A percentile compares a stretch with the other conserved stretches of the same genome.
These are phyloP conservation scores for Andrographis paniculata DNA, from an alignment of 305 asterid genomes.

Conservation along the genomic window DNA sequence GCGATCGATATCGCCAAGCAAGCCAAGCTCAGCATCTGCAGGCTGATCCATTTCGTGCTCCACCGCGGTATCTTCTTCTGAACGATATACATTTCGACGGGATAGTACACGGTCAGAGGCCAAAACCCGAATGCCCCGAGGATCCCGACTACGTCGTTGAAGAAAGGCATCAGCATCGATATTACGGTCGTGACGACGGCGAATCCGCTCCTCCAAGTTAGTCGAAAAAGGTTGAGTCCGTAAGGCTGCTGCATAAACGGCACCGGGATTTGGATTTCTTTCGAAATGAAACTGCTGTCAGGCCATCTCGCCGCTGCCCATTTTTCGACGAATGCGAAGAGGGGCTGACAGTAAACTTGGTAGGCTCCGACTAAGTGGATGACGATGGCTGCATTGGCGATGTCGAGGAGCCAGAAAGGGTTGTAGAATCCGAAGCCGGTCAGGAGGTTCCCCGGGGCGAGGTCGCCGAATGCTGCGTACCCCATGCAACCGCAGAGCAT, in stretches of 20 bases:
- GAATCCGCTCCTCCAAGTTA: slow-evolving; percentile 40
- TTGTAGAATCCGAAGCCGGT: slow-evolving; percentile 66
- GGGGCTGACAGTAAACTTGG: slow-evolving; percentile 56
- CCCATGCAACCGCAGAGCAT: slow-evolving; percentile 48
- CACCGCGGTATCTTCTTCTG: slow-evolving; percentile 39
- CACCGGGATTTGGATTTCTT: slow-evolving; percentile 18
- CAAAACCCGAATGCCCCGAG: slow-evolving; percentile 54
- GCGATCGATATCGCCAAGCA: slow-evolving; percentile 39
- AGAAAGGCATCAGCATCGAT: slow-evolving; percentile 51
- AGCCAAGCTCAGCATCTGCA: slow-evolving; percentile 32
- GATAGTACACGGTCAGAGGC: slow-evolving; percentile 52
- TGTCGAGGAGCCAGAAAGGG: slow-evolving; percentile 62
- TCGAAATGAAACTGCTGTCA: slow-evolving; percentile 27
- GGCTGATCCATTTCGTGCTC: slow-evolving; percentile 35
- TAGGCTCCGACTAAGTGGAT: slow-evolving; percentile 53
- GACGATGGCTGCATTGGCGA: slow-evolving; percentile 49
- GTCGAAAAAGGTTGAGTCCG: slow-evolving; percentile 31
- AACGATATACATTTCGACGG: slow-evolving; percentile 55
- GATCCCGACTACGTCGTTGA: slow-evolving; percentile 52
- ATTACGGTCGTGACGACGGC: slow-evolving; percentile 36
- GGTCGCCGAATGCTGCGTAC: slow-evolving; percentile 54
- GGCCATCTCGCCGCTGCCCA: slow-evolving; percentile 27
- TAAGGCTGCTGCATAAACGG: slow-evolving; percentile 16
- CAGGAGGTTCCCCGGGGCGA: slow-evolving; percentile 52
- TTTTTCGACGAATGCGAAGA: slow-evolving; percentile 41